phyloP scores from a whole-genome alignment of 2,329 filamentous ascomycete genomes.

The Diaporthe caulivora region DNA sequence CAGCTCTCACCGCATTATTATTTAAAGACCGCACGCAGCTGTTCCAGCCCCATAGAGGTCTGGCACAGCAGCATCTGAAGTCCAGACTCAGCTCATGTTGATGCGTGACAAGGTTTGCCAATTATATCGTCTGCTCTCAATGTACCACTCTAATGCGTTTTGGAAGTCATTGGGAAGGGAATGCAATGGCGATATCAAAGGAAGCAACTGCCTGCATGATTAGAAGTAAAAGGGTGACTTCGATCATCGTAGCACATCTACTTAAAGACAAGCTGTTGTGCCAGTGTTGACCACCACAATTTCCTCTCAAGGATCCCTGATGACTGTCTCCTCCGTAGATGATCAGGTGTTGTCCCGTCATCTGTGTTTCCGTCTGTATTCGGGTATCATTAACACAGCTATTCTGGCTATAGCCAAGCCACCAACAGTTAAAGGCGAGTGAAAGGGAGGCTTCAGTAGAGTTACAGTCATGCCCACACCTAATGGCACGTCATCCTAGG shows the following conservation, averaged over 20 bases:
- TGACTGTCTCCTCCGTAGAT: too few relatives aligned
- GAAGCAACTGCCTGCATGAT: not conserved
- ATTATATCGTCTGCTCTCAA: not conserved
- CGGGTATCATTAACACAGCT: not conserved
- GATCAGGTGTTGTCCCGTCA: not conserved
- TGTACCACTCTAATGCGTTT: not conserved
- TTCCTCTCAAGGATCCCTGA: not conserved
- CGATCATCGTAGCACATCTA: not conserved
- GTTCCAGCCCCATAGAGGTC: not conserved
- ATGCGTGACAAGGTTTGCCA: not conserved
- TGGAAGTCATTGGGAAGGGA: not conserved
- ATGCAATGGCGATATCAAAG: not conserved
- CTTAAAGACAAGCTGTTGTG: too few relatives aligned
- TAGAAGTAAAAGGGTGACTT: too few relatives aligned
- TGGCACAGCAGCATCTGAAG: not conserved
- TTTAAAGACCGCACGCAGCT: not conserved
- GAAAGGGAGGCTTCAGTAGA: not conserved
- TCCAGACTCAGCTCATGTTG: not conserved
- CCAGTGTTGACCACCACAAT: too few relatives aligned
- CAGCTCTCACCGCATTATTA: not conserved
- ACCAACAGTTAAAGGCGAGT: not conserved
- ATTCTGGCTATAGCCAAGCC: not conserved
- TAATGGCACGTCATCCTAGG: not conserved
- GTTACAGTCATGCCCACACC: not conserved
- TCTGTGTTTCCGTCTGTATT: too few relatives aligned